Base-by-base conservation (phyloP, 805 yeast species). In the Soucietia sequanensis region DNA sequence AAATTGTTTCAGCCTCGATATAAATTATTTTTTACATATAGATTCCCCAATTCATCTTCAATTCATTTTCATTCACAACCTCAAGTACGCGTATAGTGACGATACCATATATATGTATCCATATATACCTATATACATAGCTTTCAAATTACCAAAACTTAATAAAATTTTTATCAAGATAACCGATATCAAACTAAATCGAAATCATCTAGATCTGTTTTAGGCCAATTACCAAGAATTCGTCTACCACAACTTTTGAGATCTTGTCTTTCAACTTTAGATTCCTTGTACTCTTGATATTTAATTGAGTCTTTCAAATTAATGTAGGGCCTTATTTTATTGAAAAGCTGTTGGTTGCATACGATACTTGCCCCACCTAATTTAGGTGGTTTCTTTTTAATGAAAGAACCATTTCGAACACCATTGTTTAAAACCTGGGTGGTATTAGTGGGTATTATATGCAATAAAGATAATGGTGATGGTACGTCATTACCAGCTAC, bases 351-450 rank as follows among this genome's bases (percentile, higher is more conserved):
- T 15, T 39, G 44, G 23, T 65, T 62, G 37, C 75, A 67, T 4
- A 72, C 30, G 6, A 47, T 17, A 29, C 75, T 67, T 19, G 62
- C 68, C 5, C 79, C 78, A 11, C 69, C 64, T 12, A 48, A 51
- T 24, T 68, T 56, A 0, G 80, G 64, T 0, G 70, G 68, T 30
- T 58, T 61, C 24, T 58, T 69, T 43, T 76, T 79, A 1, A 68
- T 41, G 35, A 54, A 67, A 14, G 70, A 67, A 0, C 91, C 90
- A 42, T 78, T 78, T 40, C 70, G 76, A 4, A 81, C 75, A 0
- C 87, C 88, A 44, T 75, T 74, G 27, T 75, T 67, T 9, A 81
- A 55, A 1, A 74, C 65, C 39, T 76, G 72, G 1, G 49, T 33
- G 9, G 43, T 36, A 5, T 50, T 43, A 2, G 42, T 35, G 6